A percentile compares a stretch with the other conserved stretches of the same genome.
Conservation (phyloP, 768 basidiomycete genomes). For the Lyophyllum atratum region DNA sequence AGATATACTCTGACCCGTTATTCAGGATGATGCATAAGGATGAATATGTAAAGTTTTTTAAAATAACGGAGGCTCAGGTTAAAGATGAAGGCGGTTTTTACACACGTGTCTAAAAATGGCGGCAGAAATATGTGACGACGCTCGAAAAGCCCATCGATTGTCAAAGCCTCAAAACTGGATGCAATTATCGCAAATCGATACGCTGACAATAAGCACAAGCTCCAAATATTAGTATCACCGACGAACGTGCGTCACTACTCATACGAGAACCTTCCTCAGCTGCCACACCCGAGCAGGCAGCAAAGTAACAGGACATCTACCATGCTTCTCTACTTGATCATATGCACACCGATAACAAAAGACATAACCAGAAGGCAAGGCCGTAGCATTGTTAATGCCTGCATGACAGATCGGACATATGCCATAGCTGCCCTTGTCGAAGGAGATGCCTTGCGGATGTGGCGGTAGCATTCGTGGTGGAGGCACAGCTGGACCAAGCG, state of each 20-base stretch:
- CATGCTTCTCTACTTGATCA: constrained; percentile 75
- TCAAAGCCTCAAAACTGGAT: constrained; percentile 6
- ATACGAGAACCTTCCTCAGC: constrained; percentile 84
- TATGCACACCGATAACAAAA: constrained; percentile 93
- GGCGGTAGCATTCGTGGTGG: constrained; percentile 77
- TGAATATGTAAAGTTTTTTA: constrained; percentile 5
- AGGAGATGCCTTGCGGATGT: constrained; percentile 69
- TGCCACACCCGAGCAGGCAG: constrained; percentile 77
- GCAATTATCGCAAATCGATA: constrained; percentile 22
- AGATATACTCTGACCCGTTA: background rate
- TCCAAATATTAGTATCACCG: constrained; percentile 2
- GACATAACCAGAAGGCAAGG: constrained; percentile 90
- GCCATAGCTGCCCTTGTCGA: constrained; percentile 72
- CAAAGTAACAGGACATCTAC: constrained; percentile 87
- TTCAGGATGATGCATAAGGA: constrained; percentile 12
- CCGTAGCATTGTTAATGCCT: constrained; percentile 81
- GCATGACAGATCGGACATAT: constrained; percentile 80
- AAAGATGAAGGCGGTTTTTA: constrained; percentile 7
- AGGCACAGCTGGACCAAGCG: constrained; percentile 69
- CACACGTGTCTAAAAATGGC: constrained; percentile 27
- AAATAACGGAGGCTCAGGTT: background rate
- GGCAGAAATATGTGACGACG: constrained; percentile 2
- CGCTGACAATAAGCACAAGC: constrained; percentile 11
- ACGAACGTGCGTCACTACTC: constrained; percentile 54
- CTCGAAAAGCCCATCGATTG: constrained; percentile 5